phyloP scores from a whole-genome alignment of 345 rosid species.

The Conringia planisiliqua region DNA sequence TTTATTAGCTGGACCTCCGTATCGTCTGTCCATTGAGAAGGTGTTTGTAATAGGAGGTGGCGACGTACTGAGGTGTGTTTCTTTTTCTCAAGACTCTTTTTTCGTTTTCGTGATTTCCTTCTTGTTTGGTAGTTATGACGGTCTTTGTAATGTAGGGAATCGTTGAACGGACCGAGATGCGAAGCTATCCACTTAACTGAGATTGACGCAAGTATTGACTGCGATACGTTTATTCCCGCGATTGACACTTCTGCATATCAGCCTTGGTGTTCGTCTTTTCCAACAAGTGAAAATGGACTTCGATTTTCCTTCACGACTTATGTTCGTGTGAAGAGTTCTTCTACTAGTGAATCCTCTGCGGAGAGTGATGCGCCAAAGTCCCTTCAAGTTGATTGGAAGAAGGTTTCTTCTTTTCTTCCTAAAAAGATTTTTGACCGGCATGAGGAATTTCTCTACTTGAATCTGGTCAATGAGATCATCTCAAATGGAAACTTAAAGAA shows the following conservation, averaged over 20 bases:
- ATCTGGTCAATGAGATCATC: slow-evolving; percentile 66
- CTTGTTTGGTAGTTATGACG: not conserved
- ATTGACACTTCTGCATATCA: slow-evolving; percentile 65
- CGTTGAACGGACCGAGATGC: slow-evolving; percentile 71
- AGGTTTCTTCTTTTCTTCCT: slow-evolving; percentile 58
- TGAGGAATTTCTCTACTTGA: slow-evolving; percentile 75
- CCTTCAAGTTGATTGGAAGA: slow-evolving; percentile 52
- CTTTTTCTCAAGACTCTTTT: not conserved
- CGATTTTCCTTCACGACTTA: slow-evolving; percentile 61
- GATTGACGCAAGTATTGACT: slow-evolving; percentile 64
- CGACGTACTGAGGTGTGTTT: slow-evolving; percentile 60
- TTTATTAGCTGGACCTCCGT: slow-evolving; percentile 72
- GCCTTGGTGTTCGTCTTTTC: slow-evolving; percentile 88
- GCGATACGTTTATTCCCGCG: slow-evolving; percentile 86
- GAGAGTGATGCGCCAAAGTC: slow-evolving; percentile 36
- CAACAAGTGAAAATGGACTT: slow-evolving; percentile 57
- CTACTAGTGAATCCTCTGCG: slow-evolving; percentile 32
- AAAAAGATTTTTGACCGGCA: slow-evolving; percentile 76
- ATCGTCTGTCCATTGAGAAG: slow-evolving; percentile 81
- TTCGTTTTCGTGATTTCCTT: not conserved
- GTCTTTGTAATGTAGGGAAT: slow-evolving; percentile 52
- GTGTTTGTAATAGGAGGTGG: slow-evolving; percentile 95
- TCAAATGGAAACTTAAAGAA: slow-evolving; percentile 61
- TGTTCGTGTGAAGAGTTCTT: slow-evolving; percentile 62
- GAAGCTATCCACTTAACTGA: slow-evolving; percentile 89